Conservation (phyloP, 257 asterid genomes). For the Leptodermis oblonga region DNA sequence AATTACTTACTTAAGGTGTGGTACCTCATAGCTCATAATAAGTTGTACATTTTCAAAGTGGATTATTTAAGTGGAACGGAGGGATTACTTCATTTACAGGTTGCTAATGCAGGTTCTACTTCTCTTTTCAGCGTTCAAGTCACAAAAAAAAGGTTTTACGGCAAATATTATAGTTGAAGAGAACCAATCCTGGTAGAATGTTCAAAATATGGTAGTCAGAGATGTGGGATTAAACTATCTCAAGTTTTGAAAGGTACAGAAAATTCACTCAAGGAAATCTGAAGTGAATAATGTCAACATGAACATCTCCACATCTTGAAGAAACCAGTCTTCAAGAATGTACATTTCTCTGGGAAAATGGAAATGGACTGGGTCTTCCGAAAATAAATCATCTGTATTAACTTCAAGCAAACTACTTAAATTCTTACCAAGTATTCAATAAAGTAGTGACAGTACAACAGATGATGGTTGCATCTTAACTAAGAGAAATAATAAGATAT, state of each 20-base stretch:
- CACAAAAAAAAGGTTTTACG: background rate
- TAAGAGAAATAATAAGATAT: background rate
- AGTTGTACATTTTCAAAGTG: too few relatives aligned
- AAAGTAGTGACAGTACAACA: too few relatives aligned
- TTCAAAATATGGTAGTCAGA: background rate
- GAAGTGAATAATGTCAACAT: background rate
- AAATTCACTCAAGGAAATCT: background rate
- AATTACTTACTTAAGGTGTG: too few relatives aligned
- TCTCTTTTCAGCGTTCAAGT: background rate
- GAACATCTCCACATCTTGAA: background rate
- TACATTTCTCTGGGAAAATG: too few relatives aligned
- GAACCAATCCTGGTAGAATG: background rate
- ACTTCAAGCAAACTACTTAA: background rate
- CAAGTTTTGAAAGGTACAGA: background rate
- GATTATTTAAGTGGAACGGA: too few relatives aligned
- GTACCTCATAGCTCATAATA: too few relatives aligned
- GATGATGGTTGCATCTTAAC: background rate
- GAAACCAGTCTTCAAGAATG: background rate
- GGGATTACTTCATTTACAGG: background rate
- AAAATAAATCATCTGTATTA: too few relatives aligned
- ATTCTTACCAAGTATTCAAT: background rate
- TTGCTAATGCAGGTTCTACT: background rate
- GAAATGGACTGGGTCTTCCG: too few relatives aligned
- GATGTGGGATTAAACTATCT: background rate
- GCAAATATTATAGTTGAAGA: background rate